Evolutionary conservation across 1,284 basidiomycete genomes (phyloP).

Genomic region (Taiwanofungus camphoratus): DNA sequence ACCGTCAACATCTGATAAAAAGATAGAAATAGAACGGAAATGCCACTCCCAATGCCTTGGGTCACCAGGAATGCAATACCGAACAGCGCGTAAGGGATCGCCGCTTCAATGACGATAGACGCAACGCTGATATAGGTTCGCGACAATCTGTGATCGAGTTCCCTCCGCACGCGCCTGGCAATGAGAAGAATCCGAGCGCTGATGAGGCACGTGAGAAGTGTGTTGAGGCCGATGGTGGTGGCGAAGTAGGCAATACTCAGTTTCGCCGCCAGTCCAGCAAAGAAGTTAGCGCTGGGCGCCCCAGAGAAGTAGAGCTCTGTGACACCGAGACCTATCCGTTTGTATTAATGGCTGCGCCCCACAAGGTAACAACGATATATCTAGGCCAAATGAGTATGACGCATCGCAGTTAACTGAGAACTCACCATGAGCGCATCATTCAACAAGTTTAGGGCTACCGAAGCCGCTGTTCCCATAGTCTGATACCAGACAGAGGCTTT

Average conservation of each 20-base stretch:
- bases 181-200: slow-evolving; percentile 14
- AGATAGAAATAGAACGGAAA: slow-evolving; percentile 1
- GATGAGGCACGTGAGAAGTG: slow-evolving; percentile 15
- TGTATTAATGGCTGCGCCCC: slow-evolving; percentile 7
- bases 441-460: slow-evolving; percentile 13
- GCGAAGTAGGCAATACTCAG: slow-evolving; percentile 14
- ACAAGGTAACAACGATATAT: slow-evolving; percentile 13
- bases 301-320: background rate
- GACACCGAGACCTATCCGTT: background rate
- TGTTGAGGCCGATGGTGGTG: slow-evolving; percentile 9
- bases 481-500: slow-evolving; percentile 17
- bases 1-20: slow-evolving; percentile 3
- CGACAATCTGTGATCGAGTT: background rate
- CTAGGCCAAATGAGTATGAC: background rate
- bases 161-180: slow-evolving; percentile 8
- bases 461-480: slow-evolving; percentile 15
- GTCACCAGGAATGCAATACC: slow-evolving; percentile 5
- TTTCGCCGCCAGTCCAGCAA: slow-evolving; percentile 12
- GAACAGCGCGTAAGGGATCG: slow-evolving; percentile 1
- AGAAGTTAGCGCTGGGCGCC: slow-evolving; percentile 15
- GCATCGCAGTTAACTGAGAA: background rate
- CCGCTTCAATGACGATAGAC: slow-evolving; percentile 1
- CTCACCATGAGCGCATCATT: slow-evolving; percentile 15
- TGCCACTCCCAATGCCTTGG: slow-evolving; percentile 1
- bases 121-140: background rate